phyloP scores from a whole-genome alignment of 495 filamentous ascomycete species.

The Saxophila tyrrhenica region DNA sequence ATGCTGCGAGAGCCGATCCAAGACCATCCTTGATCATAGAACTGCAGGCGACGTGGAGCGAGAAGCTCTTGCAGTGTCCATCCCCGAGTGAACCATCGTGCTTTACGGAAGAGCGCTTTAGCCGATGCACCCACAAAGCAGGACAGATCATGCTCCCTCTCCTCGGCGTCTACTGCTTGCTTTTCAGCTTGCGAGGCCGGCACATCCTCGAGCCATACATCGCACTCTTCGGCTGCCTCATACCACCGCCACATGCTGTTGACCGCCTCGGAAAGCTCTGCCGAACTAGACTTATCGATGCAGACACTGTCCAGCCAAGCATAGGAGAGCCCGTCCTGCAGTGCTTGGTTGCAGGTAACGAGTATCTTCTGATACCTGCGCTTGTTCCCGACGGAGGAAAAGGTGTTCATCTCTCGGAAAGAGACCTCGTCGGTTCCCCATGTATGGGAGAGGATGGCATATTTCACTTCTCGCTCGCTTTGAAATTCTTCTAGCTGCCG shows the following conservation, averaged over 20 bases:
- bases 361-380: slow-evolving; percentile 7
- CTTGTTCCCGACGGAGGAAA: neutral
- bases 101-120: slow-evolving; percentile 1
- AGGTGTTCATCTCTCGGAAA: slow-evolving; percentile 6
- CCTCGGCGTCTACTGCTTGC: no score
- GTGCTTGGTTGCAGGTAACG: neutral
- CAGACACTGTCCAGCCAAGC: slow-evolving; percentile 27
- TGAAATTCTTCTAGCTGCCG: neutral
- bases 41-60: slow-evolving; percentile 7
- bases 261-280: slow-evolving; percentile 14
- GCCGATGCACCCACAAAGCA: neutral
- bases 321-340: slow-evolving; percentile 5
- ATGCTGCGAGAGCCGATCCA: neutral
- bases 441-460: slow-evolving; percentile 17
- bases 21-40: slow-evolving; percentile 1
- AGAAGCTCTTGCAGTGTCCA: no score
- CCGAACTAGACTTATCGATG: slow-evolving; percentile 12
- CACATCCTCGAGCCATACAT: slow-evolving; percentile 14
- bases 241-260: slow-evolving; percentile 15
- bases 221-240: slow-evolving; percentile 2
- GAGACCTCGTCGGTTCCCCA: slow-evolving; percentile 10
- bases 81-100: slow-evolving; percentile 14
- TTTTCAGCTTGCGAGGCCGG: no score
- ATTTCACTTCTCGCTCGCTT: neutral
- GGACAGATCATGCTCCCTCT: no score